Conservation (phyloP, 202 grass and related monocot genomes). For the Carex sylvatica region DNA sequence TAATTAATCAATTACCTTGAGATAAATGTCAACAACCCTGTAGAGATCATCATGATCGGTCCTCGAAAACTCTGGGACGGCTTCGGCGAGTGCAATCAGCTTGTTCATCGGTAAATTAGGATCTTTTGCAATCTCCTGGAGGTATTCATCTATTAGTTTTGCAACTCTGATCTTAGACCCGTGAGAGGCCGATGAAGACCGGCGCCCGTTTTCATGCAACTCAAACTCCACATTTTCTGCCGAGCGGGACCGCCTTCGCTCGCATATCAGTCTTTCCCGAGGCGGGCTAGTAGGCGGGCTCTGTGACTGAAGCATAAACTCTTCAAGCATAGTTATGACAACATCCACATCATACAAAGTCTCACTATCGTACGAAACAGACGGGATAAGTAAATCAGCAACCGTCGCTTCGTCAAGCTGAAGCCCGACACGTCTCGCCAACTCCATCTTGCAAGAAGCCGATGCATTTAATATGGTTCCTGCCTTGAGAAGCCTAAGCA, state of each 20-base stretch:
- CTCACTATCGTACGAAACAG: conserved; percentile 36
- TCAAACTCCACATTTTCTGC: conserved; percentile 73
- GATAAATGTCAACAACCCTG: conserved; percentile 84
- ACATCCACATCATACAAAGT: conserved; percentile 71
- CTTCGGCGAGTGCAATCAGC: conserved; percentile 72
- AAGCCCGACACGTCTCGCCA: conserved; percentile 53
- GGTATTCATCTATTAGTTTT: conserved; percentile 67
- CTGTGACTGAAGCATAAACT: conserved; percentile 70
- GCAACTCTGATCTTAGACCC: conserved; percentile 58
- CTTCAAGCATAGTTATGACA: conserved; percentile 62
- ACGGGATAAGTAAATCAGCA: conserved; percentile 66
- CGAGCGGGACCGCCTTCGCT: conserved; percentile 67
- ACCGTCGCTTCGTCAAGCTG: conserved; percentile 77
- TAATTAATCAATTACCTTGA: conserved; percentile 44
- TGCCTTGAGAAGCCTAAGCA: conserved; percentile 89
- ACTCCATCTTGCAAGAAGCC: conserved; percentile 53
- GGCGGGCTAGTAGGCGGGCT: conserved; percentile 57
- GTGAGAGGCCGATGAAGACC: conserved; percentile 65
- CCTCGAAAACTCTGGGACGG: conserved; percentile 63
- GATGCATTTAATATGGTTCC: conserved; percentile 70
- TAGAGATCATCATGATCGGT: conserved; percentile 82
- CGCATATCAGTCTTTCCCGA: conserved; percentile 28
- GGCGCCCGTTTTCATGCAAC: conserved; percentile 47
- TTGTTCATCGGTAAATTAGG: conserved; percentile 70
- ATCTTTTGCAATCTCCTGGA: conserved; percentile 67